phyloP scores from a whole-genome alignment of 805 yeast species.

The Vanderwaltozyma tropicalis region DNA sequence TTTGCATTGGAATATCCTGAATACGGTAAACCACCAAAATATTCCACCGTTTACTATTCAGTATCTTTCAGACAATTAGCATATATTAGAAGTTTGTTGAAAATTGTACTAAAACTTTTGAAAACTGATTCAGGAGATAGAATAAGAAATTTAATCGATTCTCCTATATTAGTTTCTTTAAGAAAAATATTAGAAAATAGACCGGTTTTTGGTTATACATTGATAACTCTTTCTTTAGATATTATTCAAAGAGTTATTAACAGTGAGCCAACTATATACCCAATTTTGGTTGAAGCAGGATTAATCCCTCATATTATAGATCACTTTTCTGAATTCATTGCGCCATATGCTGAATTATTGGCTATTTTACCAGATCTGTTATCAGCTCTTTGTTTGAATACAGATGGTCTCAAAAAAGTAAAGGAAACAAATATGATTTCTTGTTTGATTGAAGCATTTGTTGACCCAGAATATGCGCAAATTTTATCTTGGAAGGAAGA shows the following conservation, averaged over 20 bases:
- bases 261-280: constrained; percentile 83
- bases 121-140: constrained; percentile 75
- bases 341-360: constrained; percentile 49
- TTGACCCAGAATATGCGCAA: constrained; percentile 39
- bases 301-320: constrained; percentile 56
- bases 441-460: constrained; percentile 42
- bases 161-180: constrained; percentile 57
- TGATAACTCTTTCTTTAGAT: constrained; percentile 51
- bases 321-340: constrained; percentile 44
- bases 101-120: constrained; percentile 52
- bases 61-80: constrained; percentile 53
- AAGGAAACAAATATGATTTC: constrained; percentile 32
- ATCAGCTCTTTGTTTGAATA: constrained; percentile 74
- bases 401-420: constrained; percentile 55
- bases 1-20: constrained; percentile 52
- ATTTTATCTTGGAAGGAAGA: constrained; percentile 44
- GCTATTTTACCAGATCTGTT: constrained; percentile 60
- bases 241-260: constrained; percentile 65
- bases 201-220: constrained; percentile 52
- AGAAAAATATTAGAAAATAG: constrained; percentile 50
- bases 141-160: constrained; percentile 75
- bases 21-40: constrained; percentile 46
- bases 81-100: constrained; percentile 48
- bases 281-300: constrained; percentile 67
- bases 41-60: constrained; percentile 39